Conservation (phyloP, 176 grass and related monocot species). For the Zoysia japonica region DNA sequence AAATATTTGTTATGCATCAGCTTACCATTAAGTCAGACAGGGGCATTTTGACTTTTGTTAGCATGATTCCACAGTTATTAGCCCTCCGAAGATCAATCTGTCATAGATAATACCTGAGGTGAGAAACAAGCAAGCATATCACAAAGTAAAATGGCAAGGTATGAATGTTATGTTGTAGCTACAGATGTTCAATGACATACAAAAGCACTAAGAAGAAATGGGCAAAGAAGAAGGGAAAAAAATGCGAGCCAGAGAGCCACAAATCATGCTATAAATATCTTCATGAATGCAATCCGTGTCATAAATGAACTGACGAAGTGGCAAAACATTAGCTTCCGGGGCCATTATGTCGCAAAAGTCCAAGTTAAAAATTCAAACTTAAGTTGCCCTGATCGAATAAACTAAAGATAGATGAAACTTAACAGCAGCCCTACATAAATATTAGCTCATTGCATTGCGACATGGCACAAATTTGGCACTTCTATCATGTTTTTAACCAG, state of each 20-base stretch:
- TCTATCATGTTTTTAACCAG: neutral
- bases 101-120: conserved; percentile 31
- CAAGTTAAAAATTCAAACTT: neutral
- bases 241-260: neutral
- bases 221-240: neutral
- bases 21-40: conserved; percentile 88
- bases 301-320: conserved; percentile 29
- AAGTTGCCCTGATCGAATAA: conserved; percentile 7
- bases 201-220: conserved; percentile 26
- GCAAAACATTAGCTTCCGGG: neutral
- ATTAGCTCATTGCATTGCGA: neutral
- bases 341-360: neutral
- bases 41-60: conserved; percentile 99
- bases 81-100: conserved; percentile 97
- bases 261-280: neutral
- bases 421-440: neutral
- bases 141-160: conserved; percentile 17
- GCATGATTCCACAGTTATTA: conserved; percentile 99
- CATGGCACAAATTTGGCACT: neutral
- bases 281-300: neutral
- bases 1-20: conserved; percentile 14
- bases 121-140: conserved; percentile 25
- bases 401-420: neutral
- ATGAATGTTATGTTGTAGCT: conserved; percentile 23
- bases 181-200: neutral